phyloP scores from a whole-genome alignment of 768 basidiomycete genomes.

The Hysterangium stoloniferum region DNA sequence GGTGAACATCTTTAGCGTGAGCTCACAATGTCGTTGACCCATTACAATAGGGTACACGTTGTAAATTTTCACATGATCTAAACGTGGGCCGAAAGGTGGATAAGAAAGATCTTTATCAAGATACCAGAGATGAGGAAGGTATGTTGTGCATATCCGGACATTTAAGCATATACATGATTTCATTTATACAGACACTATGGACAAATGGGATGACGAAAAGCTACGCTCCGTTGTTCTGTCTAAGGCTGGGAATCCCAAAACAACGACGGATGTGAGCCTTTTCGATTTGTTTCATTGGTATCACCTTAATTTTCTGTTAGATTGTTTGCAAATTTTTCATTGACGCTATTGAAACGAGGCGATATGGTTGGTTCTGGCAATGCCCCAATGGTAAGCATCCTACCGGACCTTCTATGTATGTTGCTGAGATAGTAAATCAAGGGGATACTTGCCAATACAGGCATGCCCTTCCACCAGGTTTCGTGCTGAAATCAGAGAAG shows the following conservation, averaged over 20 bases:
- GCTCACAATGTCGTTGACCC: not conserved
- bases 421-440: not conserved
- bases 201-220: slow-evolving; percentile 95
- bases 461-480: slow-evolving; percentile 93
- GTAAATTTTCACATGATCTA: slow-evolving; percentile 94
- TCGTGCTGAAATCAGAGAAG: slow-evolving; percentile 88
- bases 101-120: slow-evolving; percentile 93
- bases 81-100: slow-evolving; percentile 86
- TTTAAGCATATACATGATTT: not conserved
- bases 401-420: not conserved
- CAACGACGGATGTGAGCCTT: slow-evolving; percentile 76
- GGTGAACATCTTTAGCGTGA: slow-evolving; percentile 50
- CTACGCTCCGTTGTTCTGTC: slow-evolving; percentile 78
- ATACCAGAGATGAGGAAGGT: slow-evolving; percentile 74
- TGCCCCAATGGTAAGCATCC: slow-evolving; percentile 61
- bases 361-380: slow-evolving; percentile 95
- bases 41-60: slow-evolving; percentile 28
- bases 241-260: slow-evolving; percentile 85
- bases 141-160: slow-evolving; percentile 28
- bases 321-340: slow-evolving; percentile 99
- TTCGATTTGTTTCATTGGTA: slow-evolving; percentile 6
- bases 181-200: slow-evolving; percentile 77
- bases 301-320: slow-evolving; percentile 29
- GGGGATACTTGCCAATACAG: slow-evolving; percentile 81
- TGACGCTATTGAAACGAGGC: slow-evolving; percentile 85